These are phyloP conservation scores for Eucalyptus paniculata DNA, from an alignment of 345 rosid species.

Conservation along the genomic window DNA sequence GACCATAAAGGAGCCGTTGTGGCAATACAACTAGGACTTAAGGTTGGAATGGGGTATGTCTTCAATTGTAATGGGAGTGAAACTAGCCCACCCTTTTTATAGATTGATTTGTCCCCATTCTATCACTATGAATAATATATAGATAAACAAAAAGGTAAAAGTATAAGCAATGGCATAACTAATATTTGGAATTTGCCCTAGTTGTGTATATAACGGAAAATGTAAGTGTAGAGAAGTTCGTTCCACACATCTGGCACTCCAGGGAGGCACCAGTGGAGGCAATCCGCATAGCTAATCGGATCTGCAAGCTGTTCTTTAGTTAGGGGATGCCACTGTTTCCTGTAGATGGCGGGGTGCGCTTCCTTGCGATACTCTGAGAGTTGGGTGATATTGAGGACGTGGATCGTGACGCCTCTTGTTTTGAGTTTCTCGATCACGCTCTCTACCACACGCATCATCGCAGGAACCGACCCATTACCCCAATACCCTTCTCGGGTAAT, in stretches of 20 bases:
- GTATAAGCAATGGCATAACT: not conserved
- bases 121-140: not conserved
- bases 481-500: conserved; percentile 31
- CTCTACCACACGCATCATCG: conserved; percentile 44
- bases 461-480: conserved; percentile 33
- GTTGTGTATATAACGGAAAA: not conserved
- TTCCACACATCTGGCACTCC: conserved; percentile 96
- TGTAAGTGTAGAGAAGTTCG: conserved; percentile 55
- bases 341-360: conserved; percentile 58
- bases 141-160: not conserved
- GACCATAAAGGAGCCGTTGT: not conserved
- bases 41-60: not conserved
- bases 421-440: conserved; percentile 19
- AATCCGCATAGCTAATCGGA: conserved; percentile 64
- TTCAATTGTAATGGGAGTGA: not conserved
- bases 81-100: not conserved
- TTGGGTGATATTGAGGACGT: conserved; percentile 67
- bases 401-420: conserved; percentile 33
- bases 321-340: conserved; percentile 58
- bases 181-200: not conserved
- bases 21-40: too few relatives aligned
- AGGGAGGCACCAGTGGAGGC: conserved; percentile 93
- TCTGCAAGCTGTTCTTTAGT: conserved; percentile 28
- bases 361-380: conserved; percentile 77
- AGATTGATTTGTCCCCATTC: not conserved